Conservation (phyloP, 2,329 filamentous ascomycete species). For the Escovopsis sp. region DNA sequence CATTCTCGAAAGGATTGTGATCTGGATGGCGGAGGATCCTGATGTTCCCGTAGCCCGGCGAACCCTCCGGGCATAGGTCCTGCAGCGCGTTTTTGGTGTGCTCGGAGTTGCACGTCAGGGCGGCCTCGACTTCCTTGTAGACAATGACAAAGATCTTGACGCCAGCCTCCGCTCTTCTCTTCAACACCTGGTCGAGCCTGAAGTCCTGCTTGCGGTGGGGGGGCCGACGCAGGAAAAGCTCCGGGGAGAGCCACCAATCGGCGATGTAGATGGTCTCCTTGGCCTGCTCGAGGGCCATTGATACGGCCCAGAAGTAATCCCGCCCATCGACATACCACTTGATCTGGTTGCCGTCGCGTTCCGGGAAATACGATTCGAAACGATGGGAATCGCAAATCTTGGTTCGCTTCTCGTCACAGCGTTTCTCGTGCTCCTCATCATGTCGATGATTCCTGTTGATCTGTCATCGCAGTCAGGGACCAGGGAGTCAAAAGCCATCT, state of each 20-base stretch:
- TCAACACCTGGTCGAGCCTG: conserved; percentile 74
- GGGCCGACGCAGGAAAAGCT: conserved; percentile 72
- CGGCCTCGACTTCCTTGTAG: conserved; percentile 74
- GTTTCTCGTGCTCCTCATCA: conserved; percentile 81
- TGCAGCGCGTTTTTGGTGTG: conserved; percentile 84
- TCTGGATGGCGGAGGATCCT: conserved; percentile 81
- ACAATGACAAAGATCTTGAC: conserved; percentile 91
- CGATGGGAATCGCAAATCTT: conserved; percentile 60
- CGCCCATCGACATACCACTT: conserved; percentile 97
- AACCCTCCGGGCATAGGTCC: conserved; percentile 65
- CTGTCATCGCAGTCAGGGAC: conserved; percentile 16
- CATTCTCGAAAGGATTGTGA: conserved; percentile 88
- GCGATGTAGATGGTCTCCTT: conserved; percentile 90
- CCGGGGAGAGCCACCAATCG: conserved; percentile 94
- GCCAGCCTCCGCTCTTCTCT: conserved; percentile 76
- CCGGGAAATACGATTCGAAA: conserved; percentile 82
- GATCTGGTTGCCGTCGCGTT: conserved; percentile 68
- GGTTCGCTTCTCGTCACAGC: conserved; percentile 65
- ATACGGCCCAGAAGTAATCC: conserved; percentile 92
- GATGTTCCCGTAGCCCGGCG: conserved; percentile 78
- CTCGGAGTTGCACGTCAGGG: conserved; percentile 77
- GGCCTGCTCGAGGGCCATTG: conserved; percentile 74
- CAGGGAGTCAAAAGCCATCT: neutral
- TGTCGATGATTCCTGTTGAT: conserved; percentile 84
- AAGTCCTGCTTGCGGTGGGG: conserved; percentile 73